phyloP scores from a whole-genome alignment of 768 basidiomycete species.

The Boletus rubescentipes region DNA sequence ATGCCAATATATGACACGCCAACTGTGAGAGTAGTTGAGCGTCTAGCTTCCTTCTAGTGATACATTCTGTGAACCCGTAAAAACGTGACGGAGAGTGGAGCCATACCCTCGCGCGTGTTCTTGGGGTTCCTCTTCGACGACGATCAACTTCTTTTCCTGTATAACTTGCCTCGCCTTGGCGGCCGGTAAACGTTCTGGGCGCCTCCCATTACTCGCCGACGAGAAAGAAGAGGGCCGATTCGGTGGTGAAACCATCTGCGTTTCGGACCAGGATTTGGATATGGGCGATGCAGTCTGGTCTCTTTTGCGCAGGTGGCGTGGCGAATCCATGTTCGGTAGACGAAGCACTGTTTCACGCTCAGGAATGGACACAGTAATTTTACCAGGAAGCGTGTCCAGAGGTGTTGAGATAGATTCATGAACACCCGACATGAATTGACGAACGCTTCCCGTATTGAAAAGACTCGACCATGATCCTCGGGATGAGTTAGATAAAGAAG shows the following conservation, averaged over 20 bases:
- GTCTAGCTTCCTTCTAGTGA: conserved; percentile 12
- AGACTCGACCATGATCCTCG: conserved; percentile 81
- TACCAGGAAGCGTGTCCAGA: conserved; percentile 24
- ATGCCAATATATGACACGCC: conserved; percentile 59
- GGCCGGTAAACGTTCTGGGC: conserved; percentile 44
- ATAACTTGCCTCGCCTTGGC: conserved; percentile 28
- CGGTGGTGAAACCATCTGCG: conserved; percentile 29
- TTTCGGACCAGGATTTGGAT: conserved; percentile 61
- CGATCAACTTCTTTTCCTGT: conserved; percentile 40
- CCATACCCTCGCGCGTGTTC: conserved; percentile 14
- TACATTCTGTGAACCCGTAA: neutral
- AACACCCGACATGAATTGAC: conserved; percentile 65
- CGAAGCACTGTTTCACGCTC: conserved; percentile 20
- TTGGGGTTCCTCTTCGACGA: conserved; percentile 29
- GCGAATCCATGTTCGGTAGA: conserved; percentile 28
- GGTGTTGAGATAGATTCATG: conserved; percentile 50
- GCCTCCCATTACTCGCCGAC: conserved; percentile 40
- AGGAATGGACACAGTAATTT: conserved; percentile 27
- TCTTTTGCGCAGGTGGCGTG: conserved; percentile 28
- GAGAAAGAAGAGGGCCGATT: conserved; percentile 40
- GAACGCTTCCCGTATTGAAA: conserved; percentile 63
- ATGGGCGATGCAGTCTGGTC: conserved; percentile 34
- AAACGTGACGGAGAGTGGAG: neutral
- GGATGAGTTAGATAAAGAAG: conserved; percentile 58
- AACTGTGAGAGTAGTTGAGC: conserved; percentile 40